Evolutionary conservation across 2,329 filamentous ascomycete genomes (phyloP).

Genomic region (Pseudopithomyces chartarum): DNA sequence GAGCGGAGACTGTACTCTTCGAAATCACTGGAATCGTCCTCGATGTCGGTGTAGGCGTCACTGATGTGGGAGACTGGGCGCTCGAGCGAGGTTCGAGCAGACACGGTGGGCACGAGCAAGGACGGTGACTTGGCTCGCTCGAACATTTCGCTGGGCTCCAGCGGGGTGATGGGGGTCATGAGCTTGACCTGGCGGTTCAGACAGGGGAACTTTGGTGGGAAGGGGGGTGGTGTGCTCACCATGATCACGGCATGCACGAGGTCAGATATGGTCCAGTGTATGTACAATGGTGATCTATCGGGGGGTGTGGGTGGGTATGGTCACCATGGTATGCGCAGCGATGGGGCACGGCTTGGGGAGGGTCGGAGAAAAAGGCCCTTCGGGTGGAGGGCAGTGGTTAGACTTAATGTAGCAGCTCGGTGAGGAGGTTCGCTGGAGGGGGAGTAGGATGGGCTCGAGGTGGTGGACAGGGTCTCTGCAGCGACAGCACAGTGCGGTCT

Average conservation of each 20-base stretch:
- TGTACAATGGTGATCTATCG: conserved; percentile 26
- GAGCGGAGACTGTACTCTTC: conserved; percentile 61
- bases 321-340: conserved; percentile 39
- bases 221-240: conserved; percentile 30
- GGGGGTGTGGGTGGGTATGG: conserved; percentile 24
- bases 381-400: conserved; percentile 49
- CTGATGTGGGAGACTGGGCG: conserved; percentile 74
- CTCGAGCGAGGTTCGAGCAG: conserved; percentile 48
- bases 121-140: conserved; percentile 56
- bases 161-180: conserved; percentile 52
- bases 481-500: conserved; percentile 38
- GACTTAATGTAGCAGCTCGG: conserved; percentile 50
- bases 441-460: conserved; percentile 39
- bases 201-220: neutral
- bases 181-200: conserved; percentile 48
- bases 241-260: conserved; percentile 38
- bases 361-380: conserved; percentile 45
- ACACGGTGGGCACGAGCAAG: conserved; percentile 59
- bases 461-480: conserved; percentile 38
- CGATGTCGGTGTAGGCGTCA: conserved; percentile 78
- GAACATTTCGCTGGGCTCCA: conserved; percentile 55
- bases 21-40: conserved; percentile 58
- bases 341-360: conserved; percentile 37
- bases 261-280: conserved; percentile 15
- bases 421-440: conserved; percentile 30